phyloP scores from a whole-genome alignment of 2,329 filamentous ascomycete genomes.

The Fusarium sp. region DNA sequence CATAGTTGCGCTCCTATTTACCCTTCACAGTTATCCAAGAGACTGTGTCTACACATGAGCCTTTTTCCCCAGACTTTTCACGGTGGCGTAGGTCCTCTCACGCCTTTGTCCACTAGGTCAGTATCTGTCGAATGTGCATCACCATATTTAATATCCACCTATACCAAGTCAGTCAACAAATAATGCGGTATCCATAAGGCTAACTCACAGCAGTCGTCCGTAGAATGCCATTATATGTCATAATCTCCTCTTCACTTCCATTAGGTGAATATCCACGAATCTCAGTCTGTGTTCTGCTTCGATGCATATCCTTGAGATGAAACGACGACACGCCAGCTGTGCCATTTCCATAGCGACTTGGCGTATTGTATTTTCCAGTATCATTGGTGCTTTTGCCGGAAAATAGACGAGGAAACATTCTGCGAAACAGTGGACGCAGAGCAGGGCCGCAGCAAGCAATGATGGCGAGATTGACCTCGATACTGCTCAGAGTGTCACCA shows the following conservation, averaged over 20 bases:
- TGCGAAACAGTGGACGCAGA: constrained; percentile 31
- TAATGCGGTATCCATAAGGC: accelerated
- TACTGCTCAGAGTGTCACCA: constrained; percentile 46
- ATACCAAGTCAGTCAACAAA: not conserved
- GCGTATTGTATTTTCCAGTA: constrained; percentile 8
- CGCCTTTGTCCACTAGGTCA: not conserved
- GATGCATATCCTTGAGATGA: constrained; percentile 32
- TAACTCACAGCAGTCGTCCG: constrained; percentile 30
- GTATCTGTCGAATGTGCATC: not conserved
- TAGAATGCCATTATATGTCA: constrained; percentile 41
- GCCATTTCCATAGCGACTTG: constrained; percentile 11
- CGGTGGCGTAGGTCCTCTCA: not conserved
- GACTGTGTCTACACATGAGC: accelerated
- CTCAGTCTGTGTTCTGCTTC: constrained; percentile 25
- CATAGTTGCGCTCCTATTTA: not conserved
- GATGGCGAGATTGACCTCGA: constrained; percentile 53
- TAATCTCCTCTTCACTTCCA: constrained; percentile 41
- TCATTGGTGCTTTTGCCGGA: not conserved
- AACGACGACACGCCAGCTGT: not conserved
- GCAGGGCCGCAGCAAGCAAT: constrained; percentile 50
- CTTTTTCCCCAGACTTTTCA: not conserved
- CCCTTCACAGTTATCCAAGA: accelerated
- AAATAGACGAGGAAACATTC: constrained; percentile 39
- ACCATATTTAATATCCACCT: not conserved
- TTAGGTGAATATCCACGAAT: constrained; percentile 36